phyloP scores from a whole-genome alignment of 495 filamentous ascomycete genomes.

The Ramalina intermedia region DNA sequence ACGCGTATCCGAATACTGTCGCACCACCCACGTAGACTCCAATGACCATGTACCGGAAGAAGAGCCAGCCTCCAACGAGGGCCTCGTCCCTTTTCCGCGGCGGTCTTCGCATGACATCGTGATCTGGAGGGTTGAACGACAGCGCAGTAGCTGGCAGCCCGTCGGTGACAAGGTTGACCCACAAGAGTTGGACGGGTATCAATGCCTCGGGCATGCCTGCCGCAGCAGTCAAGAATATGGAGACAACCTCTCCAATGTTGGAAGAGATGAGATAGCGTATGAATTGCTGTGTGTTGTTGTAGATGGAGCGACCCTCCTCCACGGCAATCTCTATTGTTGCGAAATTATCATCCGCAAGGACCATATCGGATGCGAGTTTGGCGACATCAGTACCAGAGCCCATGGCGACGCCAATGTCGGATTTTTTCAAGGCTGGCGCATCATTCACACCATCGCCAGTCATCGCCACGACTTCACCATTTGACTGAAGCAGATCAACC shows the following conservation, averaged over 20 bases:
- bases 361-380: conserved; percentile 96
- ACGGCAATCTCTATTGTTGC: conserved; percentile 93
- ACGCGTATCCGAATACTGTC: conserved; percentile 94
- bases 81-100: conserved; percentile 85
- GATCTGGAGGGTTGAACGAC: conserved; percentile 93
- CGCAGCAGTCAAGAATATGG: conserved; percentile 96
- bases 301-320: conserved; percentile 95
- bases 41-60: conserved; percentile 95
- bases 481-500: conserved; percentile 86
- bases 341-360: conserved; percentile 97
- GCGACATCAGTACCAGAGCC: conserved; percentile 96
- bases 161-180: conserved; percentile 98
- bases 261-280: conserved; percentile 98
- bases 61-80: conserved; percentile 86
- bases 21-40: conserved; percentile 89
- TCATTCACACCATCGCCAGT: conserved; percentile 99
- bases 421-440: conserved; percentile 94
- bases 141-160: conserved; percentile 92
- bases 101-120: conserved; percentile 89
- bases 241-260: conserved; percentile 98
- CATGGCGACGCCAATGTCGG: conserved; percentile 99
- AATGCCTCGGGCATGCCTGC: conserved; percentile 96
- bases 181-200: conserved; percentile 92
- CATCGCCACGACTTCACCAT: conserved; percentile 96
- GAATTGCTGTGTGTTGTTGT: conserved; percentile 99